These are phyloP conservation scores for Colletotrichum destructivum DNA, from an alignment of 2,329 filamentous ascomycete species.

Conservation along the genomic window DNA sequence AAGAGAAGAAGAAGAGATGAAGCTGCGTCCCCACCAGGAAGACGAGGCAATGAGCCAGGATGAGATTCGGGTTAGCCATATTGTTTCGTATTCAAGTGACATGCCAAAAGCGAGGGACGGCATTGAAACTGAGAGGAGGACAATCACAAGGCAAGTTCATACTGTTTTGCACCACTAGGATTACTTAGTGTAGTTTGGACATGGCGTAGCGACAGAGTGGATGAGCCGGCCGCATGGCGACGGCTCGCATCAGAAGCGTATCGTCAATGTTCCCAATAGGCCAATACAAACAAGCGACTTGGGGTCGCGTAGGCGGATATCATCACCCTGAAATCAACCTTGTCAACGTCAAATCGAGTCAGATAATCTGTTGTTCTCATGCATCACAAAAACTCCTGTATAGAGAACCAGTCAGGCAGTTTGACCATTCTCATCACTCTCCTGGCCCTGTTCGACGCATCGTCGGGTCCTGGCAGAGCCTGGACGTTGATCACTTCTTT, in stretches of 20 bases:
- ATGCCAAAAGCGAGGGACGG: neutral
- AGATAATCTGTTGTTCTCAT: conserved; percentile 11
- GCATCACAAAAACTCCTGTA: neutral
- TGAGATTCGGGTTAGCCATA: conserved; percentile 1
- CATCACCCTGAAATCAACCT: neutral
- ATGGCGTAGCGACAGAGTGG: neutral
- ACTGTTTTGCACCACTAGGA: too few relatives aligned
- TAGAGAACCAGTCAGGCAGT: neutral
- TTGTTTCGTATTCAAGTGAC: neutral
- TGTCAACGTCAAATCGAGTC: conserved; percentile 14
- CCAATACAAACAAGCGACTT: neutral
- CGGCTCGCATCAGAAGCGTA: conserved; percentile 9
- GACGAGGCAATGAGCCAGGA: conserved; percentile 9
- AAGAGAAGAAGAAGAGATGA: conserved; percentile 46
- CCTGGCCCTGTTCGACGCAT: too few relatives aligned
- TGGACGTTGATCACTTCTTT: neutral
- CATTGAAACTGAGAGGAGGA: neutral
- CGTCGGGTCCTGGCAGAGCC: neutral
- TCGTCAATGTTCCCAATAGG: neutral
- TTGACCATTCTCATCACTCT: neutral
- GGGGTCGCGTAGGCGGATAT: neutral
- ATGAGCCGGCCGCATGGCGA: neutral
- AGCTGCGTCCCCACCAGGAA: conserved; percentile 35
- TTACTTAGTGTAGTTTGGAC: too few relatives aligned
- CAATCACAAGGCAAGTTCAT: neutral